Base-by-base conservation (phyloP, 2,329 filamentous ascomycete species). In the Claviceps digitariae region DNA sequence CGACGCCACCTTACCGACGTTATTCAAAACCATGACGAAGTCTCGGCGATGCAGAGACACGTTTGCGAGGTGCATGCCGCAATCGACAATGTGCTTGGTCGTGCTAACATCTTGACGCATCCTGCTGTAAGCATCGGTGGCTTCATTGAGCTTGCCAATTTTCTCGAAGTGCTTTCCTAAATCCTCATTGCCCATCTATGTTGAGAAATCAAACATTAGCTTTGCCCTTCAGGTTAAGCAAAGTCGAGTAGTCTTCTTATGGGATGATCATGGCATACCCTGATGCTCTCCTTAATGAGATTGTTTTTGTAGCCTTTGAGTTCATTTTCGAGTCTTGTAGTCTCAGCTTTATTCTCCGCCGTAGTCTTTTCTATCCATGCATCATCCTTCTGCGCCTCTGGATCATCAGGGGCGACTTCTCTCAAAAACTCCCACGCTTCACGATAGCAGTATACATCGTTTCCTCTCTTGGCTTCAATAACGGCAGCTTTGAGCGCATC, bases 251-350 rank as follows among this genome's bases (percentile, higher is more conserved):
- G 20, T 25, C 23, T 38, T 2, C 3, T 17, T 27, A 44, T 36
- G 12, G 12, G 21, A 23, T 7, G 29, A 46, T 13, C 49, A 23
- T 20, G 13, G 52, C 56, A 47, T 74, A 94, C 90, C 60, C 90
- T 73, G 62, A 97, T 95, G 71, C 90, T 96, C 71, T 98, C 93
- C 66, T 96, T 95, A 62, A 98, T 90, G 45, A 97, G 72, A 62
- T 97, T 98, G 65, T 96, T 95, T 70, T 93, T 95, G 69, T 97
- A 97, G 1, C 84, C 85, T 67, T 90, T 90, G 21, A 98, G 74
- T 67, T 97, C 89, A 17, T 78, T 73, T 64, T 96, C 89, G 53
- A 97, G 74, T n/a, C 86, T 80, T 53, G 81, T 75, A 1, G 84
- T 84, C 67, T 95, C 86, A 1, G 73, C 70, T 59, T 80, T 79